A percentile compares a stretch with the other conserved stretches of the same genome.
Conservation (phyloP, 345 rosid species). For the Eucalyptus albens region DNA sequence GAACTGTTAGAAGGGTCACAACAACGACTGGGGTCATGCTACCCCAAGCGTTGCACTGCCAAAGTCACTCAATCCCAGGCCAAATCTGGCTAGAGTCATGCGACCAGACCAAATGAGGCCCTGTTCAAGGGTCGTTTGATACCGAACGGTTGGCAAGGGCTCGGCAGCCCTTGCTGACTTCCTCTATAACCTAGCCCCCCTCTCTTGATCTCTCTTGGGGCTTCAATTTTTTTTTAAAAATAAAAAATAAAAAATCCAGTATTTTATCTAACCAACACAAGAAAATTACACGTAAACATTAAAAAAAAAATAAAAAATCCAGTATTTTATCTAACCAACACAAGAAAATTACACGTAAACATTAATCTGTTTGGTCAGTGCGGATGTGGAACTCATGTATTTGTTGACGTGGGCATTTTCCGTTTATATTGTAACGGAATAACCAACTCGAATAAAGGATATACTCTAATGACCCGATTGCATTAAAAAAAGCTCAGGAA, state of each 20-base stretch:
- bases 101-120: background rate
- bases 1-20: background rate
- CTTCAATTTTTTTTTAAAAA: background rate
- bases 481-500: background rate
- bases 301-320: background rate
- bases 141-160: background rate
- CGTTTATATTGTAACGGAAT: background rate
- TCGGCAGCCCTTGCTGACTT: background rate
- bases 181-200: background rate
- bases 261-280: background rate
- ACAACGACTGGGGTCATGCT: background rate
- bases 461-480: background rate
- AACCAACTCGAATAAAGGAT: background rate
- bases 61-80: background rate
- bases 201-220: background rate
- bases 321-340: background rate
- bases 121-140: background rate
- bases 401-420: background rate
- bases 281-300: background rate
- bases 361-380: background rate
- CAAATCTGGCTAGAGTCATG: background rate
- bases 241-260: background rate
- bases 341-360: background rate
- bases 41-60: background rate
- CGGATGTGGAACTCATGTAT: background rate